Conservation (phyloP, 306 rosid species). For the Fagus sylvatica region DNA sequence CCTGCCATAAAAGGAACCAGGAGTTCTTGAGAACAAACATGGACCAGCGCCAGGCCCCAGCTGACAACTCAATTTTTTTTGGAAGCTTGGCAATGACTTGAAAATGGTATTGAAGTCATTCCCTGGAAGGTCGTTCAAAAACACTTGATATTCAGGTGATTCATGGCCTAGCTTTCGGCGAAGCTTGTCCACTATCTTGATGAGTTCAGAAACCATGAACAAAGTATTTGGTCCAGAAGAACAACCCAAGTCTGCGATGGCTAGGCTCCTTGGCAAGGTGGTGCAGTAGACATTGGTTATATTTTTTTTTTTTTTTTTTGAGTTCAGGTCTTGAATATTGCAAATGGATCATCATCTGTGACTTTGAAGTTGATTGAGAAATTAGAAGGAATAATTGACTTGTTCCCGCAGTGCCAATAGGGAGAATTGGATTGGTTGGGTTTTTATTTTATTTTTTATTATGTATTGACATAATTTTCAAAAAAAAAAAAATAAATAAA, state of each 20-base stretch:
- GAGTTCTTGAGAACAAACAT: conserved; percentile 45
- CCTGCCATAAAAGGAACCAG: conserved; percentile 61
- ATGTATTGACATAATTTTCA: too few species aligned
- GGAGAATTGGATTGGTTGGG: too few species aligned
- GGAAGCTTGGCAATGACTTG: conserved; percentile 37
- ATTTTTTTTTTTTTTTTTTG: too few species aligned
- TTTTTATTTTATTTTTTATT: too few species aligned
- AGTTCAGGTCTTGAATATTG: too few species aligned
- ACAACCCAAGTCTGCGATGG: conserved; percentile 62
- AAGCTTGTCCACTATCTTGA: conserved; percentile 38
- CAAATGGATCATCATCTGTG: too few species aligned
- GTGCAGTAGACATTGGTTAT: conserved; percentile 15
- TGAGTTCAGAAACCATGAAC: conserved; percentile 29
- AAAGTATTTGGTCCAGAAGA: conserved; percentile 58
- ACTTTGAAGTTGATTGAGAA: too few species aligned
- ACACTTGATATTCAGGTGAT: conserved; percentile 40
- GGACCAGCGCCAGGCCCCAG: conserved; percentile 21
- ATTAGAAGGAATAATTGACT: too few species aligned
- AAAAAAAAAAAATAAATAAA: too few species aligned
- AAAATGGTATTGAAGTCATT: conserved; percentile 60
- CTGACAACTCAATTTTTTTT: conserved; percentile 26
- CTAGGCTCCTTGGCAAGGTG: conserved; percentile 16
- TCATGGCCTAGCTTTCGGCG: conserved; percentile 18
- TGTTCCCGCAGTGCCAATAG: too few species aligned
- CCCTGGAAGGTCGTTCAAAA: conserved; percentile 46